phyloP scores from a whole-genome alignment of 2,329 filamentous ascomycete genomes.

The Torrubiellomyces zombiae region DNA sequence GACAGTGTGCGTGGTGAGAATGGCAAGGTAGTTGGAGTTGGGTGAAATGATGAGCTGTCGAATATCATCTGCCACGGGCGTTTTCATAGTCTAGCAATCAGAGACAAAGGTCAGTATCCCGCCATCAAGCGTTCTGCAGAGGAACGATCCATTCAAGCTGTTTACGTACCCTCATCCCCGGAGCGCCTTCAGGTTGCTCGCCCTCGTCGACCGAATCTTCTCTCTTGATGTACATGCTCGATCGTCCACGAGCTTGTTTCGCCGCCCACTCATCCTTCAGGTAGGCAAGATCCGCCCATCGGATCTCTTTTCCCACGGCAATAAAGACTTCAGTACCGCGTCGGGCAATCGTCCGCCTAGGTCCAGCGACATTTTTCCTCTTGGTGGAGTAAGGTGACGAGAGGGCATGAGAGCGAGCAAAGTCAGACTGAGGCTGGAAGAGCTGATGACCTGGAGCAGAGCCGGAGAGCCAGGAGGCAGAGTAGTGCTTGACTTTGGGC shows the following conservation, averaged over 20 bases:
- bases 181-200: conserved; percentile 10
- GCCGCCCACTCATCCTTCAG: conserved; percentile 46
- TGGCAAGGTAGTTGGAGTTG: conserved; percentile 63
- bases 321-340: conserved; percentile 80
- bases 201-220: conserved; percentile 26
- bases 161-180: conserved; percentile 17
- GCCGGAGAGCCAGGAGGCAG: conserved; percentile 71
- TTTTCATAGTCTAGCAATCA: conserved; percentile 50
- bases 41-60: conserved; percentile 75
- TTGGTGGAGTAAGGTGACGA: conserved; percentile 23
- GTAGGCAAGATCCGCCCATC: conserved; percentile 73
- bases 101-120: conserved; percentile 3
- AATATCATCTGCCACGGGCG: conserved; percentile 66
- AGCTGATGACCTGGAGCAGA: conserved; percentile 63
- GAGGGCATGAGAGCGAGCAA: conserved; percentile 20
- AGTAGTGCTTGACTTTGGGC: conserved; percentile 75
- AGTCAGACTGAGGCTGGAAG: conserved; percentile 39
- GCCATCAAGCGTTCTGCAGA: neutral
- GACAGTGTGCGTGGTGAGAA: conserved; percentile 74
- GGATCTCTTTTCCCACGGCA: conserved; percentile 73
- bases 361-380: conserved; percentile 28
- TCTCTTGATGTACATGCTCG: conserved; percentile 26
- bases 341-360: conserved; percentile 54
- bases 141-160: neutral
- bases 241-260: conserved; percentile 13